phyloP scores from a whole-genome alignment of 108 stramenopile species.

The Skeletonema marinoi region DNA sequence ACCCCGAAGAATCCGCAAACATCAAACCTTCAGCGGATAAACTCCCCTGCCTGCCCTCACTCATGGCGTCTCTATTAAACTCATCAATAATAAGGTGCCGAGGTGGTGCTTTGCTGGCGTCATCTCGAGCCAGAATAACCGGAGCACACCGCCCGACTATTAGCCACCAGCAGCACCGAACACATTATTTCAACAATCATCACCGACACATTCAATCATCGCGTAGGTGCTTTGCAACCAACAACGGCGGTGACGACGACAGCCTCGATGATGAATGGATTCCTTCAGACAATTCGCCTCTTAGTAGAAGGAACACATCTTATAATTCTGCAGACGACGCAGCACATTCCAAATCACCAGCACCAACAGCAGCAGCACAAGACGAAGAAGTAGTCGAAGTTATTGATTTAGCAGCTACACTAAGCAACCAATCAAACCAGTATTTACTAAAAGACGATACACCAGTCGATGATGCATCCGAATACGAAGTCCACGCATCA shows the following conservation, averaged over 20 bases:
- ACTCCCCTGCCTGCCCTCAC: neutral
- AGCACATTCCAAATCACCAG: neutral
- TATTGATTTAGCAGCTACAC: constrained; percentile 42
- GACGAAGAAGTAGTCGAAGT: constrained; percentile 38
- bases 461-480: neutral
- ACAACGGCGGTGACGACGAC: constrained; percentile 7
- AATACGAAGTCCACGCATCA: constrained; percentile 26
- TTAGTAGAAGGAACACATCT: neutral
- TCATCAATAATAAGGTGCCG: neutral
- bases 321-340: neutral
- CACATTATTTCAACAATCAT: neutral
- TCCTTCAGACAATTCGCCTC: constrained; percentile 44
- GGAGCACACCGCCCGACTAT: neutral
- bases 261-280: constrained; percentile 37
- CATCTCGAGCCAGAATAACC: neutral
- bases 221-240: neutral
- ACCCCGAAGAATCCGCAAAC: too few relatives aligned
- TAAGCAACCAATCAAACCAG: constrained; percentile 26
- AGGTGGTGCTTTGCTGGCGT: neutral
- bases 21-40: too few relatives aligned
- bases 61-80: neutral
- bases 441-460: neutral
- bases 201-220: neutral
- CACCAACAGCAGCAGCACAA: neutral
- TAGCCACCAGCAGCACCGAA: neutral